Base-by-base conservation (phyloP, 106 monocot genomes). In the Allium sativum region DNA sequence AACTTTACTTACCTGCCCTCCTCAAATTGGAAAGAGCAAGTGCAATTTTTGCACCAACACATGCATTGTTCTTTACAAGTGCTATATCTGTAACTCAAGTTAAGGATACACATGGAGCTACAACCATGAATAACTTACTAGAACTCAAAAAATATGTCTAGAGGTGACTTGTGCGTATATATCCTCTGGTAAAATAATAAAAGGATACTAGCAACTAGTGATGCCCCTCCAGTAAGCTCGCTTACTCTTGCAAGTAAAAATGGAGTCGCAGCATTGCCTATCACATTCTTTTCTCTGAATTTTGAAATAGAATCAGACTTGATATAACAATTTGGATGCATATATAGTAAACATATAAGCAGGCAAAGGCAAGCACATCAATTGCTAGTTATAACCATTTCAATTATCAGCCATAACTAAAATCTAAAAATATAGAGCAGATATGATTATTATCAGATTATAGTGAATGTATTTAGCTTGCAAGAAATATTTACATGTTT, bases 11-110 rank as follows among this genome's bases (percentile, higher is more conserved):
- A 31, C 31, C 31, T 31, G 2, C 31, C 48, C 69, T 51, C 45
- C 70, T 68, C 53, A 98, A 47, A 43, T 62, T 64, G 44, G 96
- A 79, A 76, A 98, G 87, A 48, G 79, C 81, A 54, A 85, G 84
- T 10, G 96, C 87, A 76, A 91, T 78, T 77, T 80, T 84, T 41
- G 96, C 84, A 74, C 91, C 96, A 69, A 98, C 54, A 43, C 65
- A 66, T 52, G 98, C 98, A 85, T 98, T 98, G 74, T 98, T 98
- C 84, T 98, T 98, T 64, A 98, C 84, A 47, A 98, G 98, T 44
- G 87, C 82, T 58, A 98, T 98, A 47, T 98, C 98, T 91, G 73
- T 62, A 20, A 12, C 44, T 53, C 54, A n/a, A 10, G 31, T 83
- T 68, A 82, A 78, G 79, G 70, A 72, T 60, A 86, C 43, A 12